Percentiles rank a stretch among this genome's conserved stretches.
phyloP scores from a whole-genome alignment of 176 grass and related monocot species.

The Tillandsia fasciculata region DNA sequence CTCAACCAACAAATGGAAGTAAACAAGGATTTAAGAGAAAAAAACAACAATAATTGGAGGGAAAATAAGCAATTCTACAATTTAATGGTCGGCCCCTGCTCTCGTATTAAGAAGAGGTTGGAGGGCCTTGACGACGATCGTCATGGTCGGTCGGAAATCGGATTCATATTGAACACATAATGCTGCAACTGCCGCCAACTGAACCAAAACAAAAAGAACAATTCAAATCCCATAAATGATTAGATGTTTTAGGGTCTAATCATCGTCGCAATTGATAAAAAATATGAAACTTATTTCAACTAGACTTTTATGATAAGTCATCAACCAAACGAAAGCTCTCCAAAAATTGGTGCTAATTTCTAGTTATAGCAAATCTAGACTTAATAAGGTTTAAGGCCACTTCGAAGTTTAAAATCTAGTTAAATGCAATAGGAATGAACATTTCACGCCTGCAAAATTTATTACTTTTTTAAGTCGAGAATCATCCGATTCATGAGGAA shows the following conservation, averaged over 20 bases:
- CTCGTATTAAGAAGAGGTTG: constrained; percentile 62
- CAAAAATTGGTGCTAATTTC: no score
- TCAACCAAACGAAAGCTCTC: no score
- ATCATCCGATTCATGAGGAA: no score
- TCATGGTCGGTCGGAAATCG: constrained; percentile 91
- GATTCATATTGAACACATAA: constrained; percentile 73
- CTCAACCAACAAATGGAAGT: not conserved
- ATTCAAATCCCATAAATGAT: not conserved
- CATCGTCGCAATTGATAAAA: not conserved
- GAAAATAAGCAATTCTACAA: not conserved
- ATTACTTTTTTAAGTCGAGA: no score
- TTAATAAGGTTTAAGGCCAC: no score
- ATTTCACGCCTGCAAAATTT: no score
- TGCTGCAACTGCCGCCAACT: constrained; percentile 77
- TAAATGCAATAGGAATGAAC: no score
- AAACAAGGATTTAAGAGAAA: not conserved
- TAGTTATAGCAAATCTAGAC: no score
- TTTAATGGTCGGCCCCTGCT: constrained; percentile 3
- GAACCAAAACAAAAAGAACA: not conserved
- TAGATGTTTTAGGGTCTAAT: not conserved
- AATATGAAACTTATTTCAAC: not conserved
- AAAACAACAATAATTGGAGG: not conserved
- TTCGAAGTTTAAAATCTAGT: no score
- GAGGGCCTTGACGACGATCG: constrained; percentile 75
- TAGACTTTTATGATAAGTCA: not conserved